Evolutionary conservation across 2,329 filamentous ascomycete genomes (phyloP), one percentile per base, ranked within the genome.

Genomic region (Diaporthe helianthi): DNA sequence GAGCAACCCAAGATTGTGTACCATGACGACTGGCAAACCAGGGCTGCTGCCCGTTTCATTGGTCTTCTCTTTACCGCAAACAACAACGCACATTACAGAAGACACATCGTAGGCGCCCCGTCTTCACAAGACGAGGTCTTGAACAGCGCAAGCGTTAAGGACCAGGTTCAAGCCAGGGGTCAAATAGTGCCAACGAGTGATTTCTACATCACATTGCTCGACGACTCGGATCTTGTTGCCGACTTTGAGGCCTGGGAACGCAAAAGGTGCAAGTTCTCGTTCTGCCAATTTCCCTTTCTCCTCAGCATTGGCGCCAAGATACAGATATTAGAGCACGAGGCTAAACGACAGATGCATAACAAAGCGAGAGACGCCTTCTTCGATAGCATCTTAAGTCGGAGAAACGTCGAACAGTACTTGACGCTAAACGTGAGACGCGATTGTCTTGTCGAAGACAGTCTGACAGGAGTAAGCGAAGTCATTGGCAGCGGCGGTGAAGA

Each of bases 251-350:
- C 89, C 12, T 98, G 94, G 94, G 94, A 97, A 77, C 86, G 88
- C 5, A 90, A 87, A 72, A 86, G 86, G 64, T 85, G 86, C 24
- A 93, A 89, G 73, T 97, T 97, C 76, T 88, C 92, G 0, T 97
- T 98, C 76, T 97, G 94, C 77, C 93, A 97, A 77, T 97, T 97
- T 75, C 93, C 94, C 0, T 97, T 97, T 75, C 90, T 97, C 73
- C 84, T 98, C 49, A 97, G 93, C 71, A 94, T 98, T 73, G 94
- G 93, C 83, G 92, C 94, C 33, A 98, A 98, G 79, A 97, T 96
- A 69, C 91, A 91, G 73, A 95, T 97, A 55, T 84, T 97, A 74
- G 93, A 97, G 76, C 88, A 97, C 75, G 94, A 98, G 79, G 93
- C 93, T 9, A 89, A 90, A 72, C 88, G 94, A 9, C 93, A 97